Conservation (phyloP, 1,139 yeast species). For the Saccharomycopsis hybrid region DNA sequence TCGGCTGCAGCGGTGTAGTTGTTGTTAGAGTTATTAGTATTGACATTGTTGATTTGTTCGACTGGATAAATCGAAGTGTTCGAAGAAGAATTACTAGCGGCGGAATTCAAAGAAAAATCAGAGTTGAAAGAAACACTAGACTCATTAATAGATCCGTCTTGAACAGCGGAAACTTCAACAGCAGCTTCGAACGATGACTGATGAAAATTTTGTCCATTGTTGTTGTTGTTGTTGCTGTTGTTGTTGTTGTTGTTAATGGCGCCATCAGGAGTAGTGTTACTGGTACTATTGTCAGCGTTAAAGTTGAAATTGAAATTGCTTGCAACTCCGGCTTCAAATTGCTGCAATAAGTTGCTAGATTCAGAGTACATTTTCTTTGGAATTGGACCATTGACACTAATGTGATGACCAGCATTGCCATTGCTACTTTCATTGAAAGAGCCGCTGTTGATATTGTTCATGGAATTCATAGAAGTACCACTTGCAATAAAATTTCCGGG, state of each 20-base stretch:
- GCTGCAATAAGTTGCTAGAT: constrained; percentile 5
- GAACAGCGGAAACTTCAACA: not conserved
- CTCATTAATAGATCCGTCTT: not conserved
- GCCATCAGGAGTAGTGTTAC: not conserved
- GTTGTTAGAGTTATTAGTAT: not conserved
- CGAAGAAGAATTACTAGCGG: constrained; percentile 1
- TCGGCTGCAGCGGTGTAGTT: not conserved
- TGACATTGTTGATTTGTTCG: not conserved
- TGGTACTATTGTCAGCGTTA: not conserved
- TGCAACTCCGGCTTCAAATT: constrained; percentile 3
- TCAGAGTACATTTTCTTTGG: constrained; percentile 12
- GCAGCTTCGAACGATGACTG: not conserved
- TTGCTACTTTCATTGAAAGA: not conserved
- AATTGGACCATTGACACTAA: constrained; percentile 7
- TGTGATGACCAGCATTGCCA: no score
- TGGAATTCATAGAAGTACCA: not conserved
- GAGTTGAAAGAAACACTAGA: constrained; percentile 11
- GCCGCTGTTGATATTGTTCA: not conserved
- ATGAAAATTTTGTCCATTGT: not conserved
- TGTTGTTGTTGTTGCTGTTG: not conserved
- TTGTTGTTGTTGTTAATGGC: not conserved
- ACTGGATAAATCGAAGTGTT: constrained; percentile 2
- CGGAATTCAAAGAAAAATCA: constrained; percentile 10
- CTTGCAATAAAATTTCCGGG: not conserved
- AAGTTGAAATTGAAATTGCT: not conserved